These are phyloP conservation scores for Akanthomyces muscarius DNA, from an alignment of 2,329 filamentous ascomycete species.

Conservation along the genomic window DNA sequence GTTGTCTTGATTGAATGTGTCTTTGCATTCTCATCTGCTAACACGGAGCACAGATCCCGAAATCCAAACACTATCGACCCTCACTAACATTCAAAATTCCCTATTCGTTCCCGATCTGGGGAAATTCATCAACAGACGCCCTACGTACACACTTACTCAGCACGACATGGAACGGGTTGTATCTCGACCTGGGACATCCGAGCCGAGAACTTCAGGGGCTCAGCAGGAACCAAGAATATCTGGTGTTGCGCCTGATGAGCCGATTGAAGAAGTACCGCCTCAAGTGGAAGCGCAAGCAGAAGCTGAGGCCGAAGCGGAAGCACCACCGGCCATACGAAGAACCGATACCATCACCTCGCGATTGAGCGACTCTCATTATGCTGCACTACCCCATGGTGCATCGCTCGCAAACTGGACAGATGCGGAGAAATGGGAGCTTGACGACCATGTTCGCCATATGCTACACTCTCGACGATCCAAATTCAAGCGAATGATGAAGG, in stretches of 20 bases:
- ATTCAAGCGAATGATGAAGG: conserved; percentile 74
- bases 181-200: conserved; percentile 15
- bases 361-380: conserved; percentile 68
- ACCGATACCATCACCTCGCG: conserved; percentile 61
- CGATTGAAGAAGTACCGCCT: conserved; percentile 19
- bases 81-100: conserved; percentile 88
- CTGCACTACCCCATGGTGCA: conserved; percentile 71
- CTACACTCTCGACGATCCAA: conserved; percentile 75
- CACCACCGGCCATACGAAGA: conserved; percentile 32
- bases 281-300: conserved; percentile 22
- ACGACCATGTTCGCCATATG: conserved; percentile 85
- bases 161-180: conserved; percentile 24
- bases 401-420: conserved; percentile 70
- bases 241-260: conserved; percentile 23
- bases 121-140: conserved; percentile 67
- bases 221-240: conserved; percentile 21
- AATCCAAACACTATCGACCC: conserved; percentile 74
- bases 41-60: conserved; percentile 64
- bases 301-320: conserved; percentile 21
- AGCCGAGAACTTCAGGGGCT: conserved; percentile 6
- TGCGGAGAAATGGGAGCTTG: conserved; percentile 70
- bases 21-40: conserved; percentile 6
- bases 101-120: conserved; percentile 83
- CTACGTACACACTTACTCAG: conserved; percentile 70
- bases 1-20: conserved; percentile 1